These are phyloP conservation scores for Pseudogymnoascus sp. DNA, from an alignment of 2,329 filamentous ascomycete genomes.

Conservation along the genomic window DNA sequence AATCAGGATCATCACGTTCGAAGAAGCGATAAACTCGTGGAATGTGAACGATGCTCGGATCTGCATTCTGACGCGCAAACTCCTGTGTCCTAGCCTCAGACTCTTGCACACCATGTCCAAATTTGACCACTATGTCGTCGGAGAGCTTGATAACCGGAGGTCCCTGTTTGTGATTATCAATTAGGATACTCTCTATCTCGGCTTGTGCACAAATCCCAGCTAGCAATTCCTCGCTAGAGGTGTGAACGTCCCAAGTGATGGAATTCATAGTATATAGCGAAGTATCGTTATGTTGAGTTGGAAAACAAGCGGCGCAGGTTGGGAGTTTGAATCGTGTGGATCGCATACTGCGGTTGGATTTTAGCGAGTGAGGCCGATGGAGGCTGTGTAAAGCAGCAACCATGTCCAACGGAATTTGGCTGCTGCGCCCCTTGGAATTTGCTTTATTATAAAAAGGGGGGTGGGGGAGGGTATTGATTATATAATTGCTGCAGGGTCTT, in stretches of 20 bases:
- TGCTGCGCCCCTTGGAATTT: background rate
- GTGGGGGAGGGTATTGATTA: background rate
- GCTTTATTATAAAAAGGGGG: background rate
- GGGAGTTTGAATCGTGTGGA: background rate
- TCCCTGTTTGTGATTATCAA: constrained; percentile 7
- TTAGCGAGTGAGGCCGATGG: background rate
- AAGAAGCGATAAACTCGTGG: constrained; percentile 20
- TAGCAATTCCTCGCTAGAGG: constrained; percentile 13
- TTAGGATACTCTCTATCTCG: constrained; percentile 9
- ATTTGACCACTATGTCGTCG: constrained; percentile 17
- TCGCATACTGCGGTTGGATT: background rate
- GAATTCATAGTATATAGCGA: background rate
- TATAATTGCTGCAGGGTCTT: background rate
- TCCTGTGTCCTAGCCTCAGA: constrained; percentile 19
- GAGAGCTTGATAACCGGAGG: constrained; percentile 11
- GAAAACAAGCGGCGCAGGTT: background rate
- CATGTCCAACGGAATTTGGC: background rate
- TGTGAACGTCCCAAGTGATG: constrained; percentile 9
- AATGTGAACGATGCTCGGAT: constrained; percentile 18
- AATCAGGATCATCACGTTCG: constrained; percentile 4
- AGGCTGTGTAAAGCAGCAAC: background rate
- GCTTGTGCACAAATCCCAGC: constrained; percentile 10
- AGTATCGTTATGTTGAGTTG: background rate
- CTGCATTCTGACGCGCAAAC: constrained; percentile 15
- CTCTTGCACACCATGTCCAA: constrained; percentile 16